Percentiles rank a stretch among this genome's conserved stretches.
Conservation (phyloP, 441 rosid species). For the Eruca vesicaria region DNA sequence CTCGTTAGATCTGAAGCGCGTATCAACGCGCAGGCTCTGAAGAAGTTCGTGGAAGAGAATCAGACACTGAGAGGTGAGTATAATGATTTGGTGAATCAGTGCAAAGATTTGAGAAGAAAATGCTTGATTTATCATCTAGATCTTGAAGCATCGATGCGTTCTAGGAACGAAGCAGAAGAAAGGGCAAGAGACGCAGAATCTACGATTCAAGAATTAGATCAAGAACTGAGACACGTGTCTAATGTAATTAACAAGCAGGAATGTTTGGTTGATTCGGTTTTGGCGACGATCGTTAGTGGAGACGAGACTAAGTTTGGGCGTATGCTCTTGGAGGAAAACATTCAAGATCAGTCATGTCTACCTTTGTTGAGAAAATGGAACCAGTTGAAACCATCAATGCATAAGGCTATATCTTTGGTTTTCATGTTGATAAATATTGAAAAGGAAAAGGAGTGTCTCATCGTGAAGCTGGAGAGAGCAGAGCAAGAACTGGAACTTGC, state of each 20-base stretch:
- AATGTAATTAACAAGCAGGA: slow-evolving; percentile 37
- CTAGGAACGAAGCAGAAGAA: slow-evolving; percentile 66
- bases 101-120: slow-evolving; percentile 66
- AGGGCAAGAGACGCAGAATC: slow-evolving; percentile 58
- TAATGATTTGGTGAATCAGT: slow-evolving; percentile 53
- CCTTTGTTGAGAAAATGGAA: slow-evolving; percentile 61
- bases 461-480: slow-evolving; percentile 62
- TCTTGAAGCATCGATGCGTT: slow-evolving; percentile 74
- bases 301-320: slow-evolving; percentile 48
- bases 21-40: slow-evolving; percentile 69
- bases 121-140: slow-evolving; percentile 70
- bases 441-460: slow-evolving; percentile 66
- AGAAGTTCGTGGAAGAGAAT: slow-evolving; percentile 75
- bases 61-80: slow-evolving; percentile 68
- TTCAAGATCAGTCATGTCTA: slow-evolving; percentile 17
- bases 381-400: slow-evolving; percentile 52
- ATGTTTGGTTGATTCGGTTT: slow-evolving; percentile 49
- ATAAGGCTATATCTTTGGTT: slow-evolving; percentile 47
- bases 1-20: slow-evolving; percentile 64
- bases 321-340: slow-evolving; percentile 61
- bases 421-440: slow-evolving; percentile 46
- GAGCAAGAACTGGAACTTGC: slow-evolving; percentile 81
- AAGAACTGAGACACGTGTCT: slow-evolving; percentile 36
- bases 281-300: slow-evolving; percentile 44
- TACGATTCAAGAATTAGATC: slow-evolving; percentile 56